Evolutionary conservation across 31 red algal genomes (phyloP), one percentile per base, ranked within the genome.

Genomic region (Endocladia muricata): DNA sequence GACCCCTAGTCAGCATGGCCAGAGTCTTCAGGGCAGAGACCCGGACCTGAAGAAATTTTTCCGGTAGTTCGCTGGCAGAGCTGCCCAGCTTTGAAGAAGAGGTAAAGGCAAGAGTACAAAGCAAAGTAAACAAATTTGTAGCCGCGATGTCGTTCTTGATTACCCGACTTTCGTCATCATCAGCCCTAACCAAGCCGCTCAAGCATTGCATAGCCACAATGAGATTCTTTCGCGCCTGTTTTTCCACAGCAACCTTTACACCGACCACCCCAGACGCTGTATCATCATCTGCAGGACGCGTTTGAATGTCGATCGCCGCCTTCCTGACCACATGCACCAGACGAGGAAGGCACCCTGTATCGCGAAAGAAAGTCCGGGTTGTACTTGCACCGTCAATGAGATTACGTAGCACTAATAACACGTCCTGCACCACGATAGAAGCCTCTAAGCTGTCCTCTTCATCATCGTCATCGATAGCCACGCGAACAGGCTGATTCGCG

Each of bases 281-380:
- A 1, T 56, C 22, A 23, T 59, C 15, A 3, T 48, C 26, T 28
- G 55, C 56, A 8, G 73, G 48, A 23, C 26, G 51, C 37, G 77
- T 41, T 8, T 49, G 55, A 25, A 74, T 3, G 41, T 78, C 83
- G 23, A 19, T 59, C 41, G 59, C 77, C 1, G 70, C 62, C 25
- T 88, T 58, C 39, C 55, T 39, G 40, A 97, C 41, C 26, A 97
- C 33, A 38, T 29, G 17, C 35, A 79, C 79, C 26, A 97, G 59
- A n/a, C 78, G 59, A 17, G 94, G 94, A 70, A 97, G 67, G 60
- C 94, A 97, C 17, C 77, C 94, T 37, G 94, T 76, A 61, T 97
- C 94, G 47, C 84, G 89, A 39, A 97, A 74, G 61, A 91, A 90
- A 1, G 77, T 81, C 86, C 77, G 76, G 39, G 86, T 97, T 2